Evolutionary conservation across 2,329 filamentous ascomycete species (phyloP).

Genomic region (Pseudogymnoascus sp.): DNA sequence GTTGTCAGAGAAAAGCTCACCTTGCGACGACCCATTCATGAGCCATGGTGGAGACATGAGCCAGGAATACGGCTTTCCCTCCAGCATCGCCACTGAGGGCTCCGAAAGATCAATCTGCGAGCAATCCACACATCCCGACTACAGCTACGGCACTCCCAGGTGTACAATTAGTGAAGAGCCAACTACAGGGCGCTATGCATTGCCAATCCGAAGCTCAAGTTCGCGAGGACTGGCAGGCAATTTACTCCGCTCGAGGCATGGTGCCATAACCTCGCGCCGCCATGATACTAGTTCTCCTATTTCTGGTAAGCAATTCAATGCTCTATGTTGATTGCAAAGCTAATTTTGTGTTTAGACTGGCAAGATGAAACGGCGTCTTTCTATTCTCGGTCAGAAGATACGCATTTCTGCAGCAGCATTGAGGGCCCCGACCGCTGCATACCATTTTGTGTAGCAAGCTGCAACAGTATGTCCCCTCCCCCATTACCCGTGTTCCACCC

Average conservation of each 20-base stretch:
- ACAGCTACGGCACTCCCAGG: background rate
- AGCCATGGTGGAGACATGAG: background rate
- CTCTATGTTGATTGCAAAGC: background rate
- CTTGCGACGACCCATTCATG: background rate
- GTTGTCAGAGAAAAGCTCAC: background rate
- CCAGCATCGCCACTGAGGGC: background rate
- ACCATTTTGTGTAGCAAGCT: slow-evolving; percentile 58
- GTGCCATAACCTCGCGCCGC: slow-evolving; percentile 14
- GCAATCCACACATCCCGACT: background rate
- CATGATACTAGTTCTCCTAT: slow-evolving; percentile 22
- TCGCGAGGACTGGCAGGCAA: background rate
- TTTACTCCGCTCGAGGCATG: background rate
- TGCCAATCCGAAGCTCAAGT: background rate
- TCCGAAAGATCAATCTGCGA: slow-evolving; percentile 14
- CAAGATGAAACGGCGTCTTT: slow-evolving; percentile 27
- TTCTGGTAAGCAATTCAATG: slow-evolving; percentile 22
- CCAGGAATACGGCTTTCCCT: background rate
- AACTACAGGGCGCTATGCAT: background rate
- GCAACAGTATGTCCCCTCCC: slow-evolving; percentile 47
- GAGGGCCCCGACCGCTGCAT: slow-evolving; percentile 29
- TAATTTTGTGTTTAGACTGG: slow-evolving; percentile 22
- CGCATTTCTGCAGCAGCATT: slow-evolving; percentile 23
- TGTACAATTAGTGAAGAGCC: background rate
- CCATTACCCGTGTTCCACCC: slow-evolving; percentile 11
- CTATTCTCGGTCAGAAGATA: slow-evolving; percentile 24